phyloP scores from a whole-genome alignment of 768 basidiomycete genomes.

The Scleroderma citrinum region DNA sequence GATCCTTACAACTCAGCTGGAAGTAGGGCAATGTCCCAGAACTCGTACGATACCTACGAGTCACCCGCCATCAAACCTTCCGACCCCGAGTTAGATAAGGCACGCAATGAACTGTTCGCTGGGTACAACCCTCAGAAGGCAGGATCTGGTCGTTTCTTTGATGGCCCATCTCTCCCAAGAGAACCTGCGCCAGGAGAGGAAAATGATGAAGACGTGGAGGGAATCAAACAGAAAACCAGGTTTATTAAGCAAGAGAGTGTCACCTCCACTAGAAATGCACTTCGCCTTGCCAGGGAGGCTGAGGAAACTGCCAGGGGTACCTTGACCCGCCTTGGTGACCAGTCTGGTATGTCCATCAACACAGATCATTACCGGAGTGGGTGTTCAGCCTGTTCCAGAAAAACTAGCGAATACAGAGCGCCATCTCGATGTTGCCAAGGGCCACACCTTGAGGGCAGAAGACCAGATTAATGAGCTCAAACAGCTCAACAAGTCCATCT shows the following conservation, averaged over 20 bases:
- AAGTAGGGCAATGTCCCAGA: slow-evolving; percentile 24
- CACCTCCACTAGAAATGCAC: slow-evolving; percentile 83
- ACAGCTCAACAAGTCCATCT: slow-evolving; percentile 91
- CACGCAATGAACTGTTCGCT: slow-evolving; percentile 69
- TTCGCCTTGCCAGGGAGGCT: slow-evolving; percentile 90
- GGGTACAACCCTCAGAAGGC: slow-evolving; percentile 60
- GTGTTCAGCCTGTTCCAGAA: slow-evolving; percentile 37
- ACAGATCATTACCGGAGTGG: background rate
- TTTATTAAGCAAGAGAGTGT: slow-evolving; percentile 90
- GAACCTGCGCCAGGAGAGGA: slow-evolving; percentile 60
- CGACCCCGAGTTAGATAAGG: slow-evolving; percentile 46
- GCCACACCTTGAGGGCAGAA: slow-evolving; percentile 79
- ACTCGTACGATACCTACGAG: slow-evolving; percentile 20
- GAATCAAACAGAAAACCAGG: slow-evolving; percentile 88
- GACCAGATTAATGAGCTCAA: slow-evolving; percentile 94
- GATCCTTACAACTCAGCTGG: slow-evolving; percentile 49
- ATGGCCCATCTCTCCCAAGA: slow-evolving; percentile 45
- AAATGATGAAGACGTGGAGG: slow-evolving; percentile 86
- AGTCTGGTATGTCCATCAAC: slow-evolving; percentile 67
- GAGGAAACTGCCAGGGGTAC: slow-evolving; percentile 93
- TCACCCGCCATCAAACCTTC: slow-evolving; percentile 3
- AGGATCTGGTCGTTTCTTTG: slow-evolving; percentile 63
- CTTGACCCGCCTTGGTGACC: slow-evolving; percentile 75
- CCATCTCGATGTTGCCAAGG: slow-evolving; percentile 88
- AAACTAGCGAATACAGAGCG: slow-evolving; percentile 92